phyloP scores from a whole-genome alignment of 2,329 filamentous ascomycete genomes.

The Apiospora malaysiana region DNA sequence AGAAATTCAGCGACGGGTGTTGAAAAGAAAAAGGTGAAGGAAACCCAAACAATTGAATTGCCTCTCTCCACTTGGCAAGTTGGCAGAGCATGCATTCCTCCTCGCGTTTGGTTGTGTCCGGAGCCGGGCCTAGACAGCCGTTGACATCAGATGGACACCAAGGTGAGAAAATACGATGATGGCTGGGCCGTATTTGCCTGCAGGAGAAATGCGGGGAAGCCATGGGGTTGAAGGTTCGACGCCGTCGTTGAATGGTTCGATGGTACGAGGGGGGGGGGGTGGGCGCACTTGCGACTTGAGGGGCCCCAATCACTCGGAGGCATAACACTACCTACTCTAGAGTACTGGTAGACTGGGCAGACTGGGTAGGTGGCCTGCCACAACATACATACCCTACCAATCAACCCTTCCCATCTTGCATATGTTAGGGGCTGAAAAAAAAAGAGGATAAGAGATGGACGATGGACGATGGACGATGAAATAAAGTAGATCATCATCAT shows the following conservation, averaged over 20 bases:
- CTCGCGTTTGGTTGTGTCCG: not conserved
- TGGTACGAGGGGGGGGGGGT: not conserved
- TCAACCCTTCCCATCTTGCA: too few species aligned
- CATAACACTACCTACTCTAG: too few species aligned
- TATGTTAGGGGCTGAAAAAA: not conserved
- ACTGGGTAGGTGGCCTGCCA: too few species aligned
- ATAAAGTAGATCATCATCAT: not conserved
- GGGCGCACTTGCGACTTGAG: too few species aligned
- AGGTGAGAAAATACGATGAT: not conserved
- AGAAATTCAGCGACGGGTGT: conserved; percentile 14
- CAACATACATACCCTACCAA: too few species aligned
- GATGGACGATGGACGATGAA: not conserved
- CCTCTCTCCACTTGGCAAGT: not conserved
- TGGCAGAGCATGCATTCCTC: not conserved
- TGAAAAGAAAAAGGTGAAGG: not conserved
- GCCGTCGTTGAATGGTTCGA: conserved; percentile 16
- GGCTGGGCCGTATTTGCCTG: conserved; percentile 1
- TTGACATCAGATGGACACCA: not conserved
- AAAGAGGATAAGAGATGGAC: not conserved
- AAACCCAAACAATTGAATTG: not conserved
- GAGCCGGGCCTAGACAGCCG: not conserved
- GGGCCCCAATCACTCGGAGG: not conserved
- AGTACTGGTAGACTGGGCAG: too few species aligned
- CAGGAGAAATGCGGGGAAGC: conserved; percentile 5
- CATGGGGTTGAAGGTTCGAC: conserved; percentile 17